Conservation (phyloP, 2,329 filamentous ascomycete species). For the Colletotrichum cordylinicola region DNA sequence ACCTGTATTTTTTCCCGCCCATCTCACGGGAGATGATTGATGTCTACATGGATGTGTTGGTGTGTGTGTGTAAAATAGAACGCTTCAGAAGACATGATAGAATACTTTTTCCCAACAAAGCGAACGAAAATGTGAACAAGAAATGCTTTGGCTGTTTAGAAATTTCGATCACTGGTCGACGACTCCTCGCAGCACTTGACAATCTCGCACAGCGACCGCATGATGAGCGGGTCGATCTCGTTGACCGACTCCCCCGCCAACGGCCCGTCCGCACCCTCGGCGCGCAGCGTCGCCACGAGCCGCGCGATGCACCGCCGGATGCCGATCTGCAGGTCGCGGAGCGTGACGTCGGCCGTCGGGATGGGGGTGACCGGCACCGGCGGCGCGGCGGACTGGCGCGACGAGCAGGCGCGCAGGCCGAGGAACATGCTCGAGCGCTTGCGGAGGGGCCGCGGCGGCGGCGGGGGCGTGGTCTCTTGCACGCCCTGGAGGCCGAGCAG, state of each 20-base stretch:
- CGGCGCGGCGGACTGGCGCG: slow-evolving; percentile 7
- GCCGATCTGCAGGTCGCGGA: slow-evolving; percentile 53
- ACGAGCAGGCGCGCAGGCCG: not conserved
- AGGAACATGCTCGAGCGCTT: slow-evolving; percentile 17
- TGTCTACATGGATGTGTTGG: not conserved
- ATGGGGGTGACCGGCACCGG: not conserved
- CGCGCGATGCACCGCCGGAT: slow-evolving; percentile 56
- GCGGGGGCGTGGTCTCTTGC: slow-evolving; percentile 18
- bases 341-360: slow-evolving; percentile 32
- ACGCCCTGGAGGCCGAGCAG: slow-evolving; percentile 51
- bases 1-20: not conserved
- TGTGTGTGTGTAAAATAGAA: not conserved
- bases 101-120: not conserved
- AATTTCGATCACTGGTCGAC: not conserved
- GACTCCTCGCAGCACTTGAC: slow-evolving; percentile 33
- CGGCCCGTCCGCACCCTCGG: not conserved
- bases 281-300: slow-evolving; percentile 53
- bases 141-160: not conserved
- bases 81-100: not conserved
- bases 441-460: slow-evolving; percentile 27
- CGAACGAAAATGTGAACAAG: not conserved
- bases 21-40: not conserved
- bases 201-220: slow-evolving; percentile 48
- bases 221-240: slow-evolving; percentile 41
- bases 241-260: slow-evolving; percentile 24